A percentile compares a stretch with the other conserved stretches of the same genome.
phyloP scores from a whole-genome alignment of 179 eudicot species.

The Beta corolliflora region DNA sequence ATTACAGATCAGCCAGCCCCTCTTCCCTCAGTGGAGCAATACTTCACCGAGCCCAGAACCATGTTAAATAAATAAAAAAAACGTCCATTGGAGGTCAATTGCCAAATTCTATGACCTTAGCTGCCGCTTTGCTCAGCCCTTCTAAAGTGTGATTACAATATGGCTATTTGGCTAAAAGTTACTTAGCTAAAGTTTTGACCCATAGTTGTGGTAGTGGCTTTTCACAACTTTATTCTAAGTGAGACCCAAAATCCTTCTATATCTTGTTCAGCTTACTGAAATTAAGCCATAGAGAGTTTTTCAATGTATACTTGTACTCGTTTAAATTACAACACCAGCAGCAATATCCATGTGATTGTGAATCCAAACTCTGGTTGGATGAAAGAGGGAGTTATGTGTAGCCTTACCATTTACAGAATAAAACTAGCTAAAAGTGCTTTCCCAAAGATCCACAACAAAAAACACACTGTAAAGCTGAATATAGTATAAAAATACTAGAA shows the following conservation, averaged over 20 bases:
- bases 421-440: not conserved
- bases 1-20: not conserved
- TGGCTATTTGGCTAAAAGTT: too few relatives aligned
- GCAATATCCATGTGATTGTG: not conserved
- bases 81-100: not conserved
- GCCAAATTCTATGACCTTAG: not conserved
- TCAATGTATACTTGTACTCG: not conserved
- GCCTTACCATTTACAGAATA: not conserved
- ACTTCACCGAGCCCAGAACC: not conserved
- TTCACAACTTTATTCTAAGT: too few relatives aligned
- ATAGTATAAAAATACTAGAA: not conserved
- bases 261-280: too few relatives aligned
- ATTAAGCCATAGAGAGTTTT: too few relatives aligned
- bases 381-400: not conserved
- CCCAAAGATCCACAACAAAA: not conserved
- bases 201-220: too few relatives aligned
- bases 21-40: not conserved
- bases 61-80: too few relatives aligned
- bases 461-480: not conserved
- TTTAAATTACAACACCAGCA: constrained; percentile 6
- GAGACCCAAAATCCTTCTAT: too few relatives aligned
- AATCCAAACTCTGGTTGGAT: too few relatives aligned
- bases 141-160: not conserved
- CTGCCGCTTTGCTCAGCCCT: constrained; percentile 7
- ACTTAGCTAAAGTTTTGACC: too few relatives aligned